Conservation (phyloP, 1,284 basidiomycete species). For the Schizopora paradoxa region DNA sequence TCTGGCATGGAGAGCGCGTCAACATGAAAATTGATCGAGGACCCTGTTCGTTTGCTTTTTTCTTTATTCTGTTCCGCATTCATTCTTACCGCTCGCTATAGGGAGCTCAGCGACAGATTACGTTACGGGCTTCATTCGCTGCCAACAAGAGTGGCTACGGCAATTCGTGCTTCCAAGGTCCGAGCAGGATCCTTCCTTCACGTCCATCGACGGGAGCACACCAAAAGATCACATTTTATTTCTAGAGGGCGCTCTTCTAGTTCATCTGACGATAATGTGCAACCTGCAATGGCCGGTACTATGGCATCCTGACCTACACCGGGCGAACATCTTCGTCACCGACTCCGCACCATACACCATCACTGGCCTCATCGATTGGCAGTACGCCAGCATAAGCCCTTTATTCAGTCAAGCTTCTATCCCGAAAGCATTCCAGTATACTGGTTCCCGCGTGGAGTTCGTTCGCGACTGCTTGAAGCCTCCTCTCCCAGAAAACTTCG, state of each 20-base stretch:
- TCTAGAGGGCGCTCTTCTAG: slow-evolving; percentile 2
- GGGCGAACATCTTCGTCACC: slow-evolving; percentile 8
- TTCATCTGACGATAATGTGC: slow-evolving; percentile 2
- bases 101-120: slow-evolving; percentile 4
- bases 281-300: slow-evolving; percentile 6
- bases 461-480: too few species aligned
- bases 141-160: slow-evolving; percentile 1
- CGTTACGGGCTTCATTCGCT: not conserved
- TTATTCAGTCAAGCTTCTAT: slow-evolving; percentile 11
- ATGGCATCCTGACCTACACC: slow-evolving; percentile 13
- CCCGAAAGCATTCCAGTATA: too few species aligned
- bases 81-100: not conserved
- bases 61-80: not conserved
- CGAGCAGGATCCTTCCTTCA: not conserved
- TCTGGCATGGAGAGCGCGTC: slow-evolving; percentile 25
- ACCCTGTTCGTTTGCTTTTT: slow-evolving; percentile 25
- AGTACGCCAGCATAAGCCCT: slow-evolving; percentile 1
- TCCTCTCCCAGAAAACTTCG: too few species aligned
- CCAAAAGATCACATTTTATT: not conserved
- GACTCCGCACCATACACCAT: slow-evolving; percentile 2
- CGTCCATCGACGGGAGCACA: not conserved
- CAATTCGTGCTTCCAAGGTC: too few species aligned
- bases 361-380: slow-evolving; percentile 4
- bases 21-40: slow-evolving; percentile 24
- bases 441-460: too few species aligned